phyloP scores from a whole-genome alignment of 176 grass and related monocot species.

The Cenchrus purpureus region DNA sequence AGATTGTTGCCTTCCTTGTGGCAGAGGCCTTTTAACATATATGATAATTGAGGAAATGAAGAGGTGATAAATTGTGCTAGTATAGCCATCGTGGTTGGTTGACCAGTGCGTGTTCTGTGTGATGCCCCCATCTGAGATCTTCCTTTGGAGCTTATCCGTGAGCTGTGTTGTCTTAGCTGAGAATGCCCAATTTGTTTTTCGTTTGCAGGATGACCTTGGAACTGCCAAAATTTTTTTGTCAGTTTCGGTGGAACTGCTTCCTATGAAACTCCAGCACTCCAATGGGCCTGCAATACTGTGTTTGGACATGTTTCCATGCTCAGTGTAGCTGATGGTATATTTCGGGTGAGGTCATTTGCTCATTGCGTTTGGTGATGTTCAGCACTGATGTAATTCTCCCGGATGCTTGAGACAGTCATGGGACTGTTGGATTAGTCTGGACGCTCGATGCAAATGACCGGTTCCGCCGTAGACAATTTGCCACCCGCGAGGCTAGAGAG shows the following conservation, averaged over 20 bases:
- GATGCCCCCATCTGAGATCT: neutral
- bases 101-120: neutral
- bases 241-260: neutral
- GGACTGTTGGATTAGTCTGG: neutral
- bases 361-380: neutral
- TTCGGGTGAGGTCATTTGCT: neutral
- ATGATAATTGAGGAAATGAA: slow-evolving; percentile 11
- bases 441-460: neutral
- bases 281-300: neutral
- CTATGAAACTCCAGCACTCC: neutral
- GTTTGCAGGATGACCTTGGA: neutral
- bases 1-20: slow-evolving; percentile 48
- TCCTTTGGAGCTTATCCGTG: neutral
- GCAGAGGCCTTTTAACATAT: slow-evolving; percentile 14
- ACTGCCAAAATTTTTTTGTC: neutral
- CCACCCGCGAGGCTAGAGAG: no score
- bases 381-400: neutral
- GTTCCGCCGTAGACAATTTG: neutral
- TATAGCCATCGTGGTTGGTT: slow-evolving; percentile 18
- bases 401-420: neutral
- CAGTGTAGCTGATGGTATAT: neutral
- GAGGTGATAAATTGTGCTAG: slow-evolving; percentile 1
- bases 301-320: neutral
- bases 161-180: neutral
- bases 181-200: neutral